Evolutionary conservation across 495 filamentous ascomycete genomes (phyloP).

Genomic region (Beverwykella pulmonaria): DNA sequence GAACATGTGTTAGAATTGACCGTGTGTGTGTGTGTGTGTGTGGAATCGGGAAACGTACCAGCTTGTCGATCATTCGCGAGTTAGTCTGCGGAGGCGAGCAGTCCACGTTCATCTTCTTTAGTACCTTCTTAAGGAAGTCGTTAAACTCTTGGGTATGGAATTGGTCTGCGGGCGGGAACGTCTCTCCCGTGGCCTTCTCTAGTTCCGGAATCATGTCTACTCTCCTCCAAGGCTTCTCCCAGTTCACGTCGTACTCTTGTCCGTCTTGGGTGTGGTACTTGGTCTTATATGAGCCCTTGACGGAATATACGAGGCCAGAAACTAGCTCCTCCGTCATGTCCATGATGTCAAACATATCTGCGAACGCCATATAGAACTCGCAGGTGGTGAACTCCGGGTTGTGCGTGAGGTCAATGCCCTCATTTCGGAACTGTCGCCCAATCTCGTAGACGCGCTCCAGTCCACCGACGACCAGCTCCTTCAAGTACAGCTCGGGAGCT

Average conservation of each 20-base stretch:
- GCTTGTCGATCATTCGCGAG: slow-evolving; percentile 95
- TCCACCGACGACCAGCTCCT: slow-evolving; percentile 93
- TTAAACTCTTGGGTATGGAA: slow-evolving; percentile 87
- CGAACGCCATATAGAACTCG: slow-evolving; percentile 96
- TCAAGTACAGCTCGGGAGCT: slow-evolving; percentile 93
- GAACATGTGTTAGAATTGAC: background rate
- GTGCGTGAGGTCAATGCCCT: slow-evolving; percentile 94
- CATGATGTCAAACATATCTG: slow-evolving; percentile 92
- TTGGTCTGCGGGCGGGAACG: slow-evolving; percentile 86
- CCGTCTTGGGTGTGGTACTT: slow-evolving; percentile 80
- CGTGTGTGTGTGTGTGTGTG: background rate
- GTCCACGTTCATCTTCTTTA: slow-evolving; percentile 87
- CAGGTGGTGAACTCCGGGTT: slow-evolving; percentile 98
- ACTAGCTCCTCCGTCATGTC: slow-evolving; percentile 91
- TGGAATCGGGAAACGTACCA: slow-evolving; percentile 54
- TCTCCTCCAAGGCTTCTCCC: slow-evolving; percentile 90
- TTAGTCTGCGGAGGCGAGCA: slow-evolving; percentile 91
- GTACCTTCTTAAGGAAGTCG: slow-evolving; percentile 78
- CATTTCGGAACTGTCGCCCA: slow-evolving; percentile 89
- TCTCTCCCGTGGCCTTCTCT: slow-evolving; percentile 85
- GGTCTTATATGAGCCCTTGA: slow-evolving; percentile 84
- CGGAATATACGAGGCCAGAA: slow-evolving; percentile 83
- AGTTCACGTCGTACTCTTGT: slow-evolving; percentile 87
- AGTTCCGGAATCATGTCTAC: slow-evolving; percentile 96
- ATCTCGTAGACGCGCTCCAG: slow-evolving; percentile 92